Evolutionary conservation across 768 basidiomycete species (phyloP), one percentile per base, ranked within the genome.

Genomic region (Phylloporus rhodoxanthus): DNA sequence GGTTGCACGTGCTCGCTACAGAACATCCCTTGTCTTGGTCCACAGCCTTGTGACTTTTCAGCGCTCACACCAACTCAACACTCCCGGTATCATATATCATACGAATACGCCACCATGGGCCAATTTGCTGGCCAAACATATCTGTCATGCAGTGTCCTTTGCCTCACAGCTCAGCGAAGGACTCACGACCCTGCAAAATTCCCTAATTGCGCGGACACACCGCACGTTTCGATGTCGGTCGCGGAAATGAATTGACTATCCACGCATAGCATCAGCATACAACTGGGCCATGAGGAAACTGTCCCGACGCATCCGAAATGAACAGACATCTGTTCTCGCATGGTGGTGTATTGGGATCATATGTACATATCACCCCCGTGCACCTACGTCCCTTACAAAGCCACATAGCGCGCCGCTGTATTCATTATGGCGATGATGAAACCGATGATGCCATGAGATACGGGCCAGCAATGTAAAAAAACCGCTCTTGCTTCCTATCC

Each of bases 141-240:
- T 45, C 80, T 80, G 57, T 37, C 57, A 48, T 32, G 10, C 15
- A 25, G 7, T 47, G 23, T 47, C 13, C 13, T 43, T 45, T 54
- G 33, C 19, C 17, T 6, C 19, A 17, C 23, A 45, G 32, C 26
- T 20, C 29, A 45, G 10, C 17, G 25, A 43, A 20, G 37, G 13
- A 79, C 81, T 71, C 72, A 92, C 73, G 88, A 84, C 53, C 91
- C 92, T 43, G 82, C 71, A 40, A 96, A 72, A 68, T 94, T 94
- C 0, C 91, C 92, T 6, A 89, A 72, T 61, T 90, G 85, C 20
- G 86, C 85, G 63, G 72, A 15, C 83, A 84, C 17, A 92, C 85
- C 3, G 91, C 87, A 19, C 91, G 83, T 67, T 93, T 94, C 29
- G 84, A 81, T 1, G 90, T 81, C 8, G 91, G 84, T 17, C 84